phyloP scores from a whole-genome alignment of 345 rosid genomes.

The Rhizophora mangle region DNA sequence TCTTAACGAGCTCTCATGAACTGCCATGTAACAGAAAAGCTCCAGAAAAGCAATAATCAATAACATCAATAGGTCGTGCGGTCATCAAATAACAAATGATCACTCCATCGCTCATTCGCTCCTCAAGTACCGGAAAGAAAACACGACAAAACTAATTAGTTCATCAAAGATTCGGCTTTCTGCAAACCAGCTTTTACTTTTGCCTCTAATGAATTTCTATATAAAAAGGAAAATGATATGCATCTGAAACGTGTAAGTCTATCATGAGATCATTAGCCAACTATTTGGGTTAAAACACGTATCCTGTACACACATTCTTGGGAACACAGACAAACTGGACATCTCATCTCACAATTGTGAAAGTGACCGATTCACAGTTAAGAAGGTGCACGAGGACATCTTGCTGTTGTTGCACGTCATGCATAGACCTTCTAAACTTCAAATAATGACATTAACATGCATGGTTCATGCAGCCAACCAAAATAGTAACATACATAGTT shows the following conservation, averaged over 20 bases:
- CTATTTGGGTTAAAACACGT: not conserved
- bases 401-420: no score
- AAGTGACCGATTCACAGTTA: no score
- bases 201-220: not conserved
- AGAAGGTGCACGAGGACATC: no score
- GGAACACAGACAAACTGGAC: no score
- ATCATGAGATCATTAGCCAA: not conserved
- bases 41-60: not conserved
- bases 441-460: not conserved
- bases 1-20: not conserved
- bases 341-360: no score
- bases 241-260: not conserved
- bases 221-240: not conserved
- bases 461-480: not conserved
- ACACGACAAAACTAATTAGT: not conserved
- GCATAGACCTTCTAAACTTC: no score
- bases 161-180: not conserved
- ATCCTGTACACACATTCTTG: not conserved
- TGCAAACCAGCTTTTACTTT: not conserved
- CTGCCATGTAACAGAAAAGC: not conserved
- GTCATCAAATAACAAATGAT: not conserved
- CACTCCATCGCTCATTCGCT: not conserved
- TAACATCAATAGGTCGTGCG: constrained; percentile 8
- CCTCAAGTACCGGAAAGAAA: constrained; percentile 4
- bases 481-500: no score